phyloP scores from a whole-genome alignment of 306 rosid species.

The Luffa acutangula region DNA sequence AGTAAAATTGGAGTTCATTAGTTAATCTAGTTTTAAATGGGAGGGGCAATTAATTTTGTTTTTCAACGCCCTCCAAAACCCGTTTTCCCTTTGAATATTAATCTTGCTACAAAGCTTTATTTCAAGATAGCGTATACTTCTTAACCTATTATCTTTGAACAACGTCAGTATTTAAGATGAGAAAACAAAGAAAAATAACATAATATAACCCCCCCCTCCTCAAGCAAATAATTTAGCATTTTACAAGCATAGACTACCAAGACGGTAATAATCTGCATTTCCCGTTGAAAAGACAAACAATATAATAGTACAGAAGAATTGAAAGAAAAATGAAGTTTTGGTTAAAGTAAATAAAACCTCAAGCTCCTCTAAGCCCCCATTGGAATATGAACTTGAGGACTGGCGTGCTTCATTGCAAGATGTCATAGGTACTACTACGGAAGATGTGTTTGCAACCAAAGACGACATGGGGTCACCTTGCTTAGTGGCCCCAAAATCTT shows the following conservation, averaged over 20 bases:
- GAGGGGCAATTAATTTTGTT: background rate
- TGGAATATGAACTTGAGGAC: constrained; percentile 21
- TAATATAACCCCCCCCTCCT: background rate
- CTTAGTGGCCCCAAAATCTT: constrained; percentile 23
- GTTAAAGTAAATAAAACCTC: constrained; percentile 39
- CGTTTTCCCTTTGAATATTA: background rate
- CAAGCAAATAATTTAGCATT: background rate
- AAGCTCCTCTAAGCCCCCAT: constrained; percentile 70
- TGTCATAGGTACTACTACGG: constrained; percentile 22
- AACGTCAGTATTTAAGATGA: background rate
- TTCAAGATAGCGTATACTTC: background rate
- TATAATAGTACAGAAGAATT: background rate
- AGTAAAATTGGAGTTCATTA: constrained; percentile 14
- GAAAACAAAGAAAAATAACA: background rate
- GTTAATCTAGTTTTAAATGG: constrained; percentile 1
- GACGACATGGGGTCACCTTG: constrained; percentile 21
- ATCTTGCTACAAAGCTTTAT: background rate
- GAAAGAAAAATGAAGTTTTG: background rate
- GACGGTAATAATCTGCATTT: background rate
- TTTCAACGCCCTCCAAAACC: background rate
- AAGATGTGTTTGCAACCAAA: constrained; percentile 25
- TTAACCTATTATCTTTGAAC: background rate
- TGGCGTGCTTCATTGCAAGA: constrained; percentile 23
- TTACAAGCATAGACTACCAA: background rate
- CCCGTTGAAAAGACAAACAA: background rate